phyloP scores from a whole-genome alignment of 2,329 filamentous ascomycete species.

The Colletotrichum sp. region DNA sequence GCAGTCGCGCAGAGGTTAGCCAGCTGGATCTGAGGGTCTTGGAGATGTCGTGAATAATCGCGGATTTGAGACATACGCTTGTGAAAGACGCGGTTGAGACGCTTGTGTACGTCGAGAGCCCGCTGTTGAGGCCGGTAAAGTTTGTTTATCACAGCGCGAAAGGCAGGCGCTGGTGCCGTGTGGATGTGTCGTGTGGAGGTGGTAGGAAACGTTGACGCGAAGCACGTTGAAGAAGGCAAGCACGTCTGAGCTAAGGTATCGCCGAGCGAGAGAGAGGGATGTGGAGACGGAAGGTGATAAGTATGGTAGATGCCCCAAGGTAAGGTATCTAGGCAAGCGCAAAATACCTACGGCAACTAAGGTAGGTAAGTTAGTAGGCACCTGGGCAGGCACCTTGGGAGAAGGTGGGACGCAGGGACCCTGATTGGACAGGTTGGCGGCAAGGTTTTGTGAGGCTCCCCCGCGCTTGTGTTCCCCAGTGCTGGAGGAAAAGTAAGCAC shows the following conservation, averaged over 20 bases:
- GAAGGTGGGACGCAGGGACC: slow-evolving; percentile 4
- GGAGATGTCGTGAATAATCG: neutral
- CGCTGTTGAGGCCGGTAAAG: neutral
- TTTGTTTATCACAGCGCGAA: neutral
- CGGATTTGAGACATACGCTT: neutral
- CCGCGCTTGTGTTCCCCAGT: neutral
- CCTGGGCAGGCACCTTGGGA: neutral
- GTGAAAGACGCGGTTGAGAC: neutral
- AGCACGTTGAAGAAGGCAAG: neutral
- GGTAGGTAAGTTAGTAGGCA: neutral
- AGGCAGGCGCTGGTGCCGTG: neutral
- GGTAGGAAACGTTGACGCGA: neutral
- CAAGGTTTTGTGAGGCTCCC: neutral
- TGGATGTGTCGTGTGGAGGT: neutral
- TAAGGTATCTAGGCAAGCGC: neutral
- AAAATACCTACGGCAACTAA: neutral
- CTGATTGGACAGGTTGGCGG: slow-evolving; percentile 2
- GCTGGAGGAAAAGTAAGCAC: neutral
- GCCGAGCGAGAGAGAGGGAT: neutral
- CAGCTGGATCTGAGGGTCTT: neutral
- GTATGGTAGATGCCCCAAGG: neutral
- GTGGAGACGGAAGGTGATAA: neutral
- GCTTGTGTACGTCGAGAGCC: neutral
- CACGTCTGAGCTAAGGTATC: neutral
- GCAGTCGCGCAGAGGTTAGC: neutral